phyloP scores from a whole-genome alignment of 1,139 yeast genomes.

The Hanseniaspora sp. region DNA sequence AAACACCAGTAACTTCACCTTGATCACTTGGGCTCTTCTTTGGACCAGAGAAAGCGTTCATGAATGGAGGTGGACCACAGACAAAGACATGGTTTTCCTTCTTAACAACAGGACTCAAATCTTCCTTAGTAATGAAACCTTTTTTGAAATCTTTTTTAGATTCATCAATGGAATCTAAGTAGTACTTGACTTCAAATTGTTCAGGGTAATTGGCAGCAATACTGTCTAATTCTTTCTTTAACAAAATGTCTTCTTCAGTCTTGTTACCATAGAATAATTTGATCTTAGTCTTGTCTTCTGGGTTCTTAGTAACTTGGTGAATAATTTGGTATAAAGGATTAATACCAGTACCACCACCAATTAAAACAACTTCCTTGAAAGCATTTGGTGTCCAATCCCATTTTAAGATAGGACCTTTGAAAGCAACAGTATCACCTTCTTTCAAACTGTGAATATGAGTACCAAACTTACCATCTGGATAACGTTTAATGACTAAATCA shows the following conservation, averaged over 20 bases:
- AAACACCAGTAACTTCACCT: slow-evolving; percentile 83
- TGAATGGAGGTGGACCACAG: slow-evolving; percentile 87
- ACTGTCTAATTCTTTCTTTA: slow-evolving; percentile 62
- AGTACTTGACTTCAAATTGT: slow-evolving; percentile 65
- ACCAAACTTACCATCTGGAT: slow-evolving; percentile 76
- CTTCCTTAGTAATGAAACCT: slow-evolving; percentile 68
- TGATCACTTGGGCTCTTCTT: slow-evolving; percentile 84
- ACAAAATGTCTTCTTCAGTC: slow-evolving; percentile 63
- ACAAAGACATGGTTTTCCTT: slow-evolving; percentile 62
- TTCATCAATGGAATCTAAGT: slow-evolving; percentile 51
- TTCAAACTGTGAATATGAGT: slow-evolving; percentile 60
- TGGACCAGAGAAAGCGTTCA: slow-evolving; percentile 73
- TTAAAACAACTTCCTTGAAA: slow-evolving; percentile 65
- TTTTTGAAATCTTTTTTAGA: slow-evolving; percentile 41
- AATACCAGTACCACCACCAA: slow-evolving; percentile 96
- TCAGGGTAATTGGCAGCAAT: slow-evolving; percentile 57
- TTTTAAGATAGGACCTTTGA: slow-evolving; percentile 91
- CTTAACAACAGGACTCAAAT: slow-evolving; percentile 51
- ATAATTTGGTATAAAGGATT: slow-evolving; percentile 86
- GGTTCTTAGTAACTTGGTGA: slow-evolving; percentile 57
- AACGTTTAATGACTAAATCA: slow-evolving; percentile 73
- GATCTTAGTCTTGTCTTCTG: slow-evolving; percentile 75
- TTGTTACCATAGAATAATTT: slow-evolving; percentile 70
- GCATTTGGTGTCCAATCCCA: slow-evolving; percentile 87
- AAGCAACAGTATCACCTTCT: slow-evolving; percentile 69